Evolutionary conservation across 2,329 filamentous ascomycete species (phyloP).

Genomic region (Monosporascus sp.): DNA sequence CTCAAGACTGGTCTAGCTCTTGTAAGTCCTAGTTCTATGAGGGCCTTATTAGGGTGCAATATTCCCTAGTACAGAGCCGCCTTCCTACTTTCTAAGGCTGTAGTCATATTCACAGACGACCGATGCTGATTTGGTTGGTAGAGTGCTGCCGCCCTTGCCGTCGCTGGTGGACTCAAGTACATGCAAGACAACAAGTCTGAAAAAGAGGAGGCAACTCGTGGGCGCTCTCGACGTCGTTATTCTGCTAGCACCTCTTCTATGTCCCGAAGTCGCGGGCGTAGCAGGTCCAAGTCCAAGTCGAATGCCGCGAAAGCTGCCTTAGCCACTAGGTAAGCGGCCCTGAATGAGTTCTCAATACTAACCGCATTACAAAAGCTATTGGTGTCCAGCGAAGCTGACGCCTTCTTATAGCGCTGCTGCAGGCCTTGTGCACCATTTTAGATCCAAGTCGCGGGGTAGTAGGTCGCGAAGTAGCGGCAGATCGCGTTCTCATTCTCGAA

Average conservation of each 20-base stretch:
- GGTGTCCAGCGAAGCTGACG: slow-evolving; percentile 8
- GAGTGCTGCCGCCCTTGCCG: slow-evolving; percentile 54
- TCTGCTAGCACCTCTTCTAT: slow-evolving; percentile 39
- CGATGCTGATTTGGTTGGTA: slow-evolving; percentile 8
- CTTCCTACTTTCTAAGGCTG: too few relatives aligned
- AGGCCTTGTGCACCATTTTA: slow-evolving; percentile 53
- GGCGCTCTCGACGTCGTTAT: slow-evolving; percentile 47
- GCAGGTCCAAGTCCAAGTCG: slow-evolving; percentile 18
- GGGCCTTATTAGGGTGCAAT: background rate
- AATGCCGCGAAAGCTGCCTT: slow-evolving; percentile 50
- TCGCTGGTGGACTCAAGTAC: slow-evolving; percentile 61
- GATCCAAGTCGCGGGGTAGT: slow-evolving; percentile 41
- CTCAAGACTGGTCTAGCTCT: slow-evolving; percentile 59
- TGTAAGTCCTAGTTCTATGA: slow-evolving; percentile 30
- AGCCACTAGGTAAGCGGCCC: slow-evolving; percentile 39
- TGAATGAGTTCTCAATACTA: background rate
- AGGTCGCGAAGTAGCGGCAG: slow-evolving; percentile 16
- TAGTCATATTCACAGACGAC: background rate
- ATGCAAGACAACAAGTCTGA: slow-evolving; percentile 56
- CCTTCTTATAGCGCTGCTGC: slow-evolving; percentile 40
- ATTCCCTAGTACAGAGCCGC: too few relatives aligned
- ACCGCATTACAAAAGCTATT: background rate
- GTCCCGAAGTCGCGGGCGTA: slow-evolving; percentile 40
- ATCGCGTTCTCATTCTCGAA: slow-evolving; percentile 35
- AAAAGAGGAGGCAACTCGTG: slow-evolving; percentile 53